These are phyloP conservation scores for Hanseniaspora clermontiae DNA, from an alignment of 805 yeast genomes.

Conservation along the genomic window DNA sequence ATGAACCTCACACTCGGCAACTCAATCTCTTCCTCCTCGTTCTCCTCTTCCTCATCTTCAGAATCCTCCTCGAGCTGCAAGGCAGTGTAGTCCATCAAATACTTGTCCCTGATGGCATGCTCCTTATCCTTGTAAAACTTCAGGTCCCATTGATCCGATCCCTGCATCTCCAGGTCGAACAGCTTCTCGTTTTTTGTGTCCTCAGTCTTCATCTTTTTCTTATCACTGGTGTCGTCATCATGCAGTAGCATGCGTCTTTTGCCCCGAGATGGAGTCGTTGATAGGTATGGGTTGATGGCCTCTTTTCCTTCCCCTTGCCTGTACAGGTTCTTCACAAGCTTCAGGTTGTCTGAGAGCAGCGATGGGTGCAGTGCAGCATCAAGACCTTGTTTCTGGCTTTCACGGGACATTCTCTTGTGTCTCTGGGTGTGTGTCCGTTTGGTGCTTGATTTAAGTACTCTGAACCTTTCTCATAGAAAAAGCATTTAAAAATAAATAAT, in stretches of 20 bases:
- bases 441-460: neutral
- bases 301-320: conserved; percentile 14
- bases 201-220: conserved; percentile 35
- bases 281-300: conserved; percentile 23
- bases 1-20: conserved; percentile 54
- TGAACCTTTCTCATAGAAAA: neutral
- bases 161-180: neutral
- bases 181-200: conserved; percentile 39
- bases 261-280: conserved; percentile 3
- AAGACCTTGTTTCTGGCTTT: conserved; percentile 18
- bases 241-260: conserved; percentile 18
- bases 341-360: conserved; percentile 22
- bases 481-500: neutral
- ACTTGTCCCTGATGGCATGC: conserved; percentile 28
- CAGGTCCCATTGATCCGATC: conserved; percentile 82
- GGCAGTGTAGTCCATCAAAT: conserved; percentile 26
- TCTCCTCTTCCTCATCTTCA: conserved; percentile 24
- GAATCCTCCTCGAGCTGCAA: conserved; percentile 15
- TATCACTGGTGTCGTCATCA: conserved; percentile 18
- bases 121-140: conserved; percentile 37
- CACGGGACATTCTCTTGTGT: neutral
- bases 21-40: conserved; percentile 14
- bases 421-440: neutral
- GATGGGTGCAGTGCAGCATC: conserved; percentile 25
- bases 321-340: conserved; percentile 20